A percentile compares a stretch with the other conserved stretches of the same genome.
These are phyloP conservation scores for Trebouxia sp. DNA, from an alignment of 139 green algal genomes.

Conservation along the genomic window DNA sequence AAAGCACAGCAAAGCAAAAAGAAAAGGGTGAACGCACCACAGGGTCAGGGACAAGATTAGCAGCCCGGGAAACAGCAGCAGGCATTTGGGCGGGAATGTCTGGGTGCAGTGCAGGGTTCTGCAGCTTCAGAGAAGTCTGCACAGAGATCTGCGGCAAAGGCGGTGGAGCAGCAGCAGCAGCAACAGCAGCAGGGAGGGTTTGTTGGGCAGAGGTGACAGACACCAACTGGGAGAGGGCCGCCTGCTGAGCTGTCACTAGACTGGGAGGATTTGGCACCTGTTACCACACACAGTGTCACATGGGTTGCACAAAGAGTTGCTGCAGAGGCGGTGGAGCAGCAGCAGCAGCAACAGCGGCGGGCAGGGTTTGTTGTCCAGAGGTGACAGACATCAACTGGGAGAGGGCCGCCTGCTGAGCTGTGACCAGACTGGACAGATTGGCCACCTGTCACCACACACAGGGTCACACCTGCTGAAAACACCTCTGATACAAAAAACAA, in stretches of 20 bases:
- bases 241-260: background rate
- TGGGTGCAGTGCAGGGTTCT: background rate
- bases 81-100: background rate
- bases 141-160: slow-evolving; percentile 10
- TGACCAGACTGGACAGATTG: background rate
- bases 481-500: too few species aligned
- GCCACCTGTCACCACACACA: background rate
- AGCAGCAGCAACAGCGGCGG: background rate
- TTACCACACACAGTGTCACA: background rate
- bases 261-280: background rate
- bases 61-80: background rate
- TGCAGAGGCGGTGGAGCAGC: background rate
- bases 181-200: background rate
- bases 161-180: background rate
- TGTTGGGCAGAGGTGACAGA: background rate
- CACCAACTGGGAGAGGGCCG: slow-evolving; percentile 14
- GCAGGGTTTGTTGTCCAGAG: background rate
- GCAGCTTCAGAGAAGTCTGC: slow-evolving; percentile 17
- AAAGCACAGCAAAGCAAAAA: too few species aligned
- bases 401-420: background rate
- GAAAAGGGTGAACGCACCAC: background rate
- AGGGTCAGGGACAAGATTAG: background rate
- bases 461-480: too few species aligned
- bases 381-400: background rate
- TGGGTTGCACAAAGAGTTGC: slow-evolving; percentile 7